Evolutionary conservation across 2,329 filamentous ascomycete genomes (phyloP), one percentile per base, ranked within the genome.

Genomic region (Parastagonospora avenae): DNA sequence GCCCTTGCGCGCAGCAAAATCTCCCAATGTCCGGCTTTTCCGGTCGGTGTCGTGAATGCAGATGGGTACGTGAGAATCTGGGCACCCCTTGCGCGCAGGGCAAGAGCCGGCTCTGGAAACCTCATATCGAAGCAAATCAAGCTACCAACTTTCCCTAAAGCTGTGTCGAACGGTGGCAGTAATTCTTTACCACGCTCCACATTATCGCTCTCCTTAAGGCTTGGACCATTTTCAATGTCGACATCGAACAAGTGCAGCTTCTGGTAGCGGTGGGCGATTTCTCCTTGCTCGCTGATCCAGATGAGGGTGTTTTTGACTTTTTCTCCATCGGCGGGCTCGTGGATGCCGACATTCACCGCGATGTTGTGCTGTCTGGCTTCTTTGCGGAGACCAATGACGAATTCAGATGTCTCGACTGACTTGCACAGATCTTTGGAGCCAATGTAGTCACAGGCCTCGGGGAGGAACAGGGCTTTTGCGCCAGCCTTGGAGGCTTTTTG

Each of bases 231-330:
- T 47, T 61, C 75, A 50, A 85, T 82, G 36, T 81, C 80, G 51
- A 86, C 82, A 71, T 97, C 91, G 74, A 97, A 97, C 11, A 97
- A 81, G 71, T 97, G 92, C 29, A 96, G 77, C 73, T 97, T 97
- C 72, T 96, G 89, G 75, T 97, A 97, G 15, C 80, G 77, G 11
- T 86, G 80, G 1, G 75, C 73, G 27, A 90, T 85, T 4, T 79
- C 67, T 1, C 87, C 87, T 0, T 76, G 63, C 36, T 81, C 79
- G 61, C 85, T 76, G 57, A 90, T 89, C 85, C 86, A 90, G 39
- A 89, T 77, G 27, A 86, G 76, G 0, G 82, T 85, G 65, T 90
- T 90, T 54, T 82, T 83, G 33, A 89, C 80, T 47, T 81, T 79
- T 33, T 78, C 76, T 35, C 76, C 71, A 12, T 73, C 48, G 49